phyloP scores from a whole-genome alignment of 805 yeast species.

The Kluyveromyces starmeri region DNA sequence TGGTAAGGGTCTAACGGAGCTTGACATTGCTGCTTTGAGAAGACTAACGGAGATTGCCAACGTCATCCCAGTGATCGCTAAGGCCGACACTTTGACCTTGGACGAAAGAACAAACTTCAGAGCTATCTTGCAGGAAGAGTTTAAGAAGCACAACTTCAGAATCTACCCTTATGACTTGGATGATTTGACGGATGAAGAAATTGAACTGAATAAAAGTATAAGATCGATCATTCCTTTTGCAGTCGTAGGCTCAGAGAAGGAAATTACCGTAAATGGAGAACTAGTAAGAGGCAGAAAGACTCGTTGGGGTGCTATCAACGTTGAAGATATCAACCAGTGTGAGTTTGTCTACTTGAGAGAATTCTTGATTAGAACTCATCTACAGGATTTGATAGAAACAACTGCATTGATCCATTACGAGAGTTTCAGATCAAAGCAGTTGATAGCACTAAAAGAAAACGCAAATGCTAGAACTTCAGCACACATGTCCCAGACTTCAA shows the following conservation, averaged over 20 bases:
- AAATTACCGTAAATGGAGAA: conserved; percentile 68
- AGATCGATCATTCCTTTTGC: conserved; percentile 85
- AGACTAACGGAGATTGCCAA: conserved; percentile 84
- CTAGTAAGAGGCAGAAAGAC: conserved; percentile 84
- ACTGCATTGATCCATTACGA: conserved; percentile 86
- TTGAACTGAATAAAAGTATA: conserved; percentile 64
- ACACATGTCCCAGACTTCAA: conserved; percentile 23
- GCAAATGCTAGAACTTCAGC: conserved; percentile 38
- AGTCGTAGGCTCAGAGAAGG: conserved; percentile 80
- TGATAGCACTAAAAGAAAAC: conserved; percentile 87
- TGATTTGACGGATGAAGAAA: conserved; percentile 61
- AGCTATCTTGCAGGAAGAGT: conserved; percentile 66
- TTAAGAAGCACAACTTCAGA: conserved; percentile 59
- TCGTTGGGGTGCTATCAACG: conserved; percentile 87
- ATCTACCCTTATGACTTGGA: conserved; percentile 78
- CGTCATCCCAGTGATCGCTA: conserved; percentile 92
- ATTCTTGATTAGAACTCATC: conserved; percentile 88
- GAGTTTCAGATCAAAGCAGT: conserved; percentile 85
- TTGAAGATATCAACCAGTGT: conserved; percentile 91
- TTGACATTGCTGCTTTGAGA: conserved; percentile 76
- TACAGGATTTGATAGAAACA: conserved; percentile 91
- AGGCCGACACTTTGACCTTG: conserved; percentile 80
- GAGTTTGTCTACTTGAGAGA: conserved; percentile 92
- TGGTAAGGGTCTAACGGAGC: conserved; percentile 70
- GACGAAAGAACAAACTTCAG: conserved; percentile 78